Base-by-base conservation (phyloP, 306 rosid species). In the Mucuna pruriens region DNA sequence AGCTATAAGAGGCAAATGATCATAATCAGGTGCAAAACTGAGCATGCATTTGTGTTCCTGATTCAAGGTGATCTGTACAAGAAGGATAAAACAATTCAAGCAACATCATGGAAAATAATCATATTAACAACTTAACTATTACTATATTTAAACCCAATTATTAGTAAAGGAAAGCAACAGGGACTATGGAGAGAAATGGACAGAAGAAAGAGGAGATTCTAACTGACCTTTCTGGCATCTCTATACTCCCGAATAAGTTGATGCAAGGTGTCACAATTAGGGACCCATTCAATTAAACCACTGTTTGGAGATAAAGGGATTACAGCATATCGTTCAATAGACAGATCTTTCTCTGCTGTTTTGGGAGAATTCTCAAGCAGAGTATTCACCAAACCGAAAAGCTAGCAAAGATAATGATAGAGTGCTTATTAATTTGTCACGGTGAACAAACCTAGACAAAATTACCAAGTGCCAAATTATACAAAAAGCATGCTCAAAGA, bases 231-330 rank as follows among this genome's bases (percentile, higher is more conserved):
- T 84, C 98, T 88, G 63, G 98, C 97, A 71, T 95, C 98, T 81
- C 99, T 85, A 80, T 88, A 93, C 89, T 93, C 99, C 63, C 96
- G 89, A 83, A 95, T 95, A 72, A 95, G 99, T 0, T 89, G 84
- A 87, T 95, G 91, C 72, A 95, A 86, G 71, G 99, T 95, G 85
- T 95, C 99, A 83, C 98, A 95, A 52, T 93, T 84, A 63, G 99
- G 99, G 83, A 95, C 99, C 99, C 99, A 95, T 77, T 91, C 99
- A 78, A 95, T 95, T 74, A 95, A 80, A 74, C 99, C 99, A 88
- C 97, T 95, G 89, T 95, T 95, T 74, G 99, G 98, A 79, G 99
- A 93, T 79, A 95, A 82, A 4, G 99, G 99, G 85, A 95, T 93
- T 29, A 95, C 99, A 82, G 85, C 58, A 87, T 95, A 95, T 79